phyloP scores from a whole-genome alignment of 75 land plant genomes.

The Pseudotsuga menziesii region DNA sequence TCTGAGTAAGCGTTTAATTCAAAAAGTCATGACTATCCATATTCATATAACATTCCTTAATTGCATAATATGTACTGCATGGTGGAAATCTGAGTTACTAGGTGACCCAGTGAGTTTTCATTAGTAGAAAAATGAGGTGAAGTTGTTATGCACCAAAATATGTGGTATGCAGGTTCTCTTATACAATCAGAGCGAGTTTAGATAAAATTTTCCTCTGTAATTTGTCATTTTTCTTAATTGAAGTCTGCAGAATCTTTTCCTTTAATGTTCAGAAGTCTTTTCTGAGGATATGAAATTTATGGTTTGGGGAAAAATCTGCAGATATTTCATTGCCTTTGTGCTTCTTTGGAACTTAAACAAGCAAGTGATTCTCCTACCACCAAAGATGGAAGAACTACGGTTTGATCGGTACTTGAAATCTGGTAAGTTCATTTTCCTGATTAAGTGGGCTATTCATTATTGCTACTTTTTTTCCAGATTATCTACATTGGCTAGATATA shows the following conservation, averaged over 20 bases:
- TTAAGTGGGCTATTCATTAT: neutral
- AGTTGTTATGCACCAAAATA: neutral
- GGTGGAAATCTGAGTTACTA: neutral
- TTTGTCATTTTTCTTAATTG: neutral
- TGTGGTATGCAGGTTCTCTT: neutral
- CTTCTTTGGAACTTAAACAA: slow-evolving; percentile 80
- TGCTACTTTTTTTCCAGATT: neutral
- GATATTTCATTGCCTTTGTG: slow-evolving; percentile 75
- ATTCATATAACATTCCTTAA: neutral
- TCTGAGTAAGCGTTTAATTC: slow-evolving; percentile 74
- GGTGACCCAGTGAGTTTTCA: neutral
- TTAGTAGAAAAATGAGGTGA: neutral
- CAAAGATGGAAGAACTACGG: slow-evolving; percentile 35
- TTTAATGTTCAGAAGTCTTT: neutral
- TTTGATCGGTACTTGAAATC: slow-evolving; percentile 64
- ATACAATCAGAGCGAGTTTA: neutral
- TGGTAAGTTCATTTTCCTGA: slow-evolving; percentile 37
- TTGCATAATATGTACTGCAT: neutral
- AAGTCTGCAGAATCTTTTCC: neutral
- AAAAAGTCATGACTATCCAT: neutral
- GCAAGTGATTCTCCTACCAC: slow-evolving; percentile 46
- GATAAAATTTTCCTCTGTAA: neutral
- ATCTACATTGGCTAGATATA: neutral
- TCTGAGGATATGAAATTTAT: neutral
- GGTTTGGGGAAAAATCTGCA: slow-evolving; percentile 16